Base-by-base conservation (phyloP, 2,329 filamentous ascomycete species). In the Dryadomyces quercivorus region DNA sequence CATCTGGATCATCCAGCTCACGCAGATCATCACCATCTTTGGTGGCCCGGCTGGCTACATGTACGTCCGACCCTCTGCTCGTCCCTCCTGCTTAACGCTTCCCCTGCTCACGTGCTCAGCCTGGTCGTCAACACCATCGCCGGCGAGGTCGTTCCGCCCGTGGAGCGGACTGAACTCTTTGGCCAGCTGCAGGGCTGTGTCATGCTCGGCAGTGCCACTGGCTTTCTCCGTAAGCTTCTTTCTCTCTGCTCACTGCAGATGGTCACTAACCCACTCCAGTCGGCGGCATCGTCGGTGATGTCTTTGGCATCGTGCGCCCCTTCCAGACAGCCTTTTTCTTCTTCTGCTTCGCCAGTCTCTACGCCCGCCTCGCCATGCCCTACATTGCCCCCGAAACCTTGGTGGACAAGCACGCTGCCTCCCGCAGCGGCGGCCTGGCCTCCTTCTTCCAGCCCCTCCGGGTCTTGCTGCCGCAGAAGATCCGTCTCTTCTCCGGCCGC, bases 1-100 rank as follows among this genome's bases (percentile, higher is more conserved):
- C n/a, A 85, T 88, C 61, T 67, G 80, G 15, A 82, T 87, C 31
- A 78, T 88, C 34, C 85, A 88, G 65, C 67, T 68, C 26, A 84
- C 79, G 0, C 85, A 88, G 67, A 67, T 83, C 16, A 82, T 88
- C 53, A 86, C 82, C 0, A 71, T 87, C 16, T 59, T 88, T 2
- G 85, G 85, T 0, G 85, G 85, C 0, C 84, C 84, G 0, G 77
- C 78, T 0, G 85, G 85, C 0, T 88, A 86, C 61, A 75, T 87
- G 68, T 72, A 54, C 58, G 69, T 57, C 36, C n/a, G n/a, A n/a
- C n/a, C n/a, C n/a, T n/a, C n/a, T n/a, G n/a, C n/a, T n/a, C n/a
- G n/a, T n/a, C n/a, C n/a, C n/a, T n/a, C n/a, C n/a, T n/a, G n/a
- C n/a, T n/a, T n/a, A 12, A 9, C 5, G 8, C 10, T 40, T 40